These are phyloP conservation scores for Aspergillus sp. DNA, from an alignment of 2,329 filamentous ascomycete species.

Conservation along the genomic window DNA sequence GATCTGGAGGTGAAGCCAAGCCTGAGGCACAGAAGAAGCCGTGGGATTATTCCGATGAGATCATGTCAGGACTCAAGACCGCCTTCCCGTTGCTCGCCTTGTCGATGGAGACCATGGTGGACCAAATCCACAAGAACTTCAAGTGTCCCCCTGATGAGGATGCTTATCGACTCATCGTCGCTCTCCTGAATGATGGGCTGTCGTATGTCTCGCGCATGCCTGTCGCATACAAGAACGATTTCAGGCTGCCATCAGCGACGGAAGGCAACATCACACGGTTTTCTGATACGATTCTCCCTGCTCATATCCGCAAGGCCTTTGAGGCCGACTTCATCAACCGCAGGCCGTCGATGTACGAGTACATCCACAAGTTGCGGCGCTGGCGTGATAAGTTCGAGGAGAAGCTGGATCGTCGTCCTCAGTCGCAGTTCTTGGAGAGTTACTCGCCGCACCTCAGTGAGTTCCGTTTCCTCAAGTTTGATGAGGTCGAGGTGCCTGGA, in stretches of 20 bases:
- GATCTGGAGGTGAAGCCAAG: constrained; percentile 26
- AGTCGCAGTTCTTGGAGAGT: constrained; percentile 71
- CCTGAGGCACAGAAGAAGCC: constrained; percentile 66
- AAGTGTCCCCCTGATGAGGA: constrained; percentile 98
- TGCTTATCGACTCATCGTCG: constrained; percentile 95
- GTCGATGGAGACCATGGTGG: constrained; percentile 99
- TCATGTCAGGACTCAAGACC: constrained; percentile 93
- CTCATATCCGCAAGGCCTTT: constrained; percentile 93
- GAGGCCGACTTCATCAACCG: constrained; percentile 94
- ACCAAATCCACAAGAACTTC: constrained; percentile 98
- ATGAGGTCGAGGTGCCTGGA: constrained; percentile 95
- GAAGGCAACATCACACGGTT: constrained; percentile 97
- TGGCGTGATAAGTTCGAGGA: constrained; percentile 99
- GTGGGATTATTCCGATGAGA: constrained; percentile 95
- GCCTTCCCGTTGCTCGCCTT: constrained; percentile 92
- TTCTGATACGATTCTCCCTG: constrained; percentile 89
- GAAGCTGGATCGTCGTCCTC: constrained; percentile 81
- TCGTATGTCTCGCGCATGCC: constrained; percentile 90
- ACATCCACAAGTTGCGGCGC: constrained; percentile 91
- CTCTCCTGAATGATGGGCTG: constrained; percentile 89
- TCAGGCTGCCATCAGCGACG: constrained; percentile 83
- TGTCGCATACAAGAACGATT: constrained; percentile 80
- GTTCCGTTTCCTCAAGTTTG: constrained; percentile 96
- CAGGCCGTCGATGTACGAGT: constrained; percentile 97
- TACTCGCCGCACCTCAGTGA: constrained; percentile 92